These are phyloP conservation scores for Corylus americana DNA, from an alignment of 306 rosid genomes.

Conservation along the genomic window DNA sequence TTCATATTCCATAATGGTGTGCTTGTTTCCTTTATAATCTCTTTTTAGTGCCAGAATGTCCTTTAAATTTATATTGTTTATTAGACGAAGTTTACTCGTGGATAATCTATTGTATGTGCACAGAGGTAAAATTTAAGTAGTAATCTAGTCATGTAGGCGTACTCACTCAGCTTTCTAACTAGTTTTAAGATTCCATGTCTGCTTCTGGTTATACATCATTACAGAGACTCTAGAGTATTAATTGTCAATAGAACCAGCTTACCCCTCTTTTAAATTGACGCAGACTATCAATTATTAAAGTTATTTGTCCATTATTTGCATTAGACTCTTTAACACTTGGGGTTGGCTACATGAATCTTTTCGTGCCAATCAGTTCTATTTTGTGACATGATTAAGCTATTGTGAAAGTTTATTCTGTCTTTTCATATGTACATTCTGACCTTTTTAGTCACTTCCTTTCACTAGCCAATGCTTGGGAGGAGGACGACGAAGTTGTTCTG, in stretches of 20 bases:
- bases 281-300: background rate
- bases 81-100: background rate
- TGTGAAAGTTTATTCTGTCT: slow-evolving; percentile 4
- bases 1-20: slow-evolving; percentile 94
- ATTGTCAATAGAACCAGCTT: background rate
- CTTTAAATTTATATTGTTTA: background rate
- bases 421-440: slow-evolving; percentile 22
- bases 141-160: slow-evolving; percentile 2
- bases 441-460: slow-evolving; percentile 17
- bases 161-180: background rate
- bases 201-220: slow-evolving; percentile 10
- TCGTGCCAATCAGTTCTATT: background rate
- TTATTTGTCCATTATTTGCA: background rate
- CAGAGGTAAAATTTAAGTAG: background rate
- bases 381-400: background rate
- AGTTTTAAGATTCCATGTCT: slow-evolving; percentile 4
- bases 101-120: background rate
- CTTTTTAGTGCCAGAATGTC: slow-evolving; percentile 2
- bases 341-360: background rate
- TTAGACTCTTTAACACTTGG: background rate
- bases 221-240: background rate
- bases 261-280: background rate
- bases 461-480: slow-evolving; percentile 99
- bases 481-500: slow-evolving; percentile 88
- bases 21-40: background rate